phyloP scores from a whole-genome alignment of 495 filamentous ascomycete species.

The Penicillium mononematosum region DNA sequence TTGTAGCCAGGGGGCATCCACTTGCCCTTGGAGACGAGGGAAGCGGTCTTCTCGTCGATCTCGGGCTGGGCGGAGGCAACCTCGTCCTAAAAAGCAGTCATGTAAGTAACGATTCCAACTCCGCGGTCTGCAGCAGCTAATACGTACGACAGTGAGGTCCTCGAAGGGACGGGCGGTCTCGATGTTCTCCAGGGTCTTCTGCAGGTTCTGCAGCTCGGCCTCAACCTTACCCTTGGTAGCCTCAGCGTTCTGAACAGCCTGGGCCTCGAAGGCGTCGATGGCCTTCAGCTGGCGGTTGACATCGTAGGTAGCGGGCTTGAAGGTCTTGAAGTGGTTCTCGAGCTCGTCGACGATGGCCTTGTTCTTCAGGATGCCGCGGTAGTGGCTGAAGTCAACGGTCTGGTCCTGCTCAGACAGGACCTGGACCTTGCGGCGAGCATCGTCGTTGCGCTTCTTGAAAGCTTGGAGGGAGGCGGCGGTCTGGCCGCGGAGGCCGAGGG shows the following conservation, averaged over 20 bases:
- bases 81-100: slow-evolving; percentile 68
- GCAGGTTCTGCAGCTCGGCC: slow-evolving; percentile 83
- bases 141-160: slow-evolving; percentile 93
- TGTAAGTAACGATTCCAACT: slow-evolving; percentile 18
- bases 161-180: slow-evolving; percentile 95
- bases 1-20: slow-evolving; percentile 98
- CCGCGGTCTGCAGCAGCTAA: background rate
- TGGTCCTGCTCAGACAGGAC: slow-evolving; percentile 74
- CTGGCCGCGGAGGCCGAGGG: slow-evolving; percentile 92
- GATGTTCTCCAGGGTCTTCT: slow-evolving; percentile 94
- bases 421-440: slow-evolving; percentile 89
- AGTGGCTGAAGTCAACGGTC: slow-evolving; percentile 86
- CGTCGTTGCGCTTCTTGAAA: slow-evolving; percentile 99
- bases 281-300: slow-evolving; percentile 89
- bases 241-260: slow-evolving; percentile 95
- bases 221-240: slow-evolving; percentile 94
- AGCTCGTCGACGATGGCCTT: slow-evolving; percentile 90
- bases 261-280: slow-evolving; percentile 95
- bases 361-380: slow-evolving; percentile 93
- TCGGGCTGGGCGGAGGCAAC: slow-evolving; percentile 88
- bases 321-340: slow-evolving; percentile 85
- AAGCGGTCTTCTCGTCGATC: slow-evolving; percentile 89
- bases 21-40: slow-evolving; percentile 93
- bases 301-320: slow-evolving; percentile 91
- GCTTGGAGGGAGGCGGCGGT: slow-evolving; percentile 84